Base-by-base conservation (phyloP, 495 filamentous ascomycete genomes). In the Podospora conica region DNA sequence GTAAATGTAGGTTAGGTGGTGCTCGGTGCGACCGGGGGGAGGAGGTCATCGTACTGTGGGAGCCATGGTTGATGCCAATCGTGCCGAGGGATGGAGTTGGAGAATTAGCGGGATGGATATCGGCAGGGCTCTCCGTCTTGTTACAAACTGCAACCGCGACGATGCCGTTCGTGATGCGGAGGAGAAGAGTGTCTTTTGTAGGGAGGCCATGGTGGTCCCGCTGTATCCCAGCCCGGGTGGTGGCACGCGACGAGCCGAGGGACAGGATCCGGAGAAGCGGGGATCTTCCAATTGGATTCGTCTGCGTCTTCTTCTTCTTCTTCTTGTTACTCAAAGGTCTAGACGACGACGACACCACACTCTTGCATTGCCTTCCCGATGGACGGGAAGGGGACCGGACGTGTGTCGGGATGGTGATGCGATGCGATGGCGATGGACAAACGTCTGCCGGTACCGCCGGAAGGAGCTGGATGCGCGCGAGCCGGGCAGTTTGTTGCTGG, bases 11-110 rank as follows among this genome's bases (percentile, higher is more conserved):
- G 18, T 12, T 10, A 48, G 65, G 64, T n/a, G 63, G 27, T 57
- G 9, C 63, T 21, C 23, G 10, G 15, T 21, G 27, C 91, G 67
- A 66, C 63, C 21, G 9, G 23, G 27, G 31, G 18, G 20, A 3
- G 22, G 18, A 54, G 20, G 48, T 9, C 12, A n/a, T 55, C 23
- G 64, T 25, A 81, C 80, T 70, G 81, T 80, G 59, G 79, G 79
- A 60, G 65, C 73, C 72, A 77, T 81, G 40, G 74, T 82, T 53
- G 81, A 82, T 24, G 79, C 76, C 55, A 76, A 67, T 61, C 81
- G 77, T 12, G 71, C 65, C 61, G 55, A 71, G 78, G 76, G 18
- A 70, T 65, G 63, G 33, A 69, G 48, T 66, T 62, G 28, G 48
- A 61, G 28, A 60, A 53, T 12, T 58, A 29, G 28, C 25, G 29